These are phyloP conservation scores for Pyrenophora graminea DNA, from an alignment of 2,329 filamentous ascomycete species.

Conservation along the genomic window DNA sequence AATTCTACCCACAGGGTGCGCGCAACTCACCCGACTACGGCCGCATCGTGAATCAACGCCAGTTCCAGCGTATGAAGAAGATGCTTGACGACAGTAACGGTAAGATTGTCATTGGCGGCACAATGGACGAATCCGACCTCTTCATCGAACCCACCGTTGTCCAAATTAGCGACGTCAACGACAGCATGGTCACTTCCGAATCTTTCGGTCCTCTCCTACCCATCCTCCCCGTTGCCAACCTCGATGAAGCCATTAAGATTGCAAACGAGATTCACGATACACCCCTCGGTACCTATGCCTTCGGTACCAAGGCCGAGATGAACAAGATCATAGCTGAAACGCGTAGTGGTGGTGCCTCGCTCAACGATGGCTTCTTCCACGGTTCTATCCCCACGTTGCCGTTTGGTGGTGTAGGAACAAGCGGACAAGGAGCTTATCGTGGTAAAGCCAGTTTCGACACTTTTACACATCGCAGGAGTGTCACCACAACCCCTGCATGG, in stretches of 20 bases:
- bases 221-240: constrained; percentile 73
- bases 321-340: constrained; percentile 61
- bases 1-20: constrained; percentile 84
- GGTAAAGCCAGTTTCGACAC: constrained; percentile 74
- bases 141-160: constrained; percentile 95
- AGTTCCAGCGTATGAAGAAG: constrained; percentile 82
- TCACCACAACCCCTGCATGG: constrained; percentile 69
- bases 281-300: constrained; percentile 81
- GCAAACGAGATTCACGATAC: constrained; percentile 82
- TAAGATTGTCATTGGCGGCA: constrained; percentile 84
- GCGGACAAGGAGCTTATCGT: constrained; percentile 75
- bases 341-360: constrained; percentile 56
- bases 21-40: constrained; percentile 77
- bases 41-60: constrained; percentile 77
- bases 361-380: constrained; percentile 69
- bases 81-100: constrained; percentile 87
- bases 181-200: constrained; percentile 80
- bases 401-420: constrained; percentile 83
- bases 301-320: constrained; percentile 79
- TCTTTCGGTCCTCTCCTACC: constrained; percentile 92
- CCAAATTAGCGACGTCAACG: constrained; percentile 73
- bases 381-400: constrained; percentile 70
- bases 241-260: constrained; percentile 84
- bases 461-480: constrained; percentile 65
- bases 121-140: constrained; percentile 75